Base-by-base conservation (phyloP, 176 grass and related monocot species). In the Bolboschoenus planiculmis region DNA sequence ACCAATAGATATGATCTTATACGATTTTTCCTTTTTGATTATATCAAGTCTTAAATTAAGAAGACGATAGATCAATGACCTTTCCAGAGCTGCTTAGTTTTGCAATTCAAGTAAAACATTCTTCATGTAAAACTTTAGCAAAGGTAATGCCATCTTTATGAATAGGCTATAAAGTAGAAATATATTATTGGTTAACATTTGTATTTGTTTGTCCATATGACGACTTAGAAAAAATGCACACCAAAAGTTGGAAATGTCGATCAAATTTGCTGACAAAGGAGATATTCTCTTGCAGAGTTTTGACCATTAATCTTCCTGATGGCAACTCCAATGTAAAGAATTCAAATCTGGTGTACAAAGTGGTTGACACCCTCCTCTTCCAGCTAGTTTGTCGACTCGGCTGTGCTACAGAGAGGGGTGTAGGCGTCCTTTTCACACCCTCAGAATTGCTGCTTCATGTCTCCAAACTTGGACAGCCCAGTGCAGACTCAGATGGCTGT, bases 401-500 rank as follows among this genome's bases (percentile, higher is more conserved):
- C 79, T 51, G 72, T 63, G 74, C 76, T 78, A 66, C 3, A 83
- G 80, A 84, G 87, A 80, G 86, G 87, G 71, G 84, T 58, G 83
- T 51, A 57, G 53, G 84, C 15, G 27, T 77, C 43, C 44, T 51
- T 29, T 77, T 53, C 46, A 85, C 87, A 91, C 66, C 57, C 29
- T 56, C 10, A 82, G 43, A 42, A 71, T 46, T 81, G 71, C 37
- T 50, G 59, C 80, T 88, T 81, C 73, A 91, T 98, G 95, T 86
- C 90, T 85, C 88, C 84, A 83, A 90, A 95, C 79, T 86, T 90
- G 86, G 87, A 94, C 55, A 92, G 90, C 81, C 92, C 95, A 88
- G 92, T 97, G 79, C 95, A 93, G 89, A 93, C 95, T 73, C 95
- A 93, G 82, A 93, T 98, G 92, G 95, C 95, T 63, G 89, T 95